phyloP scores from a whole-genome alignment of 805 yeast genomes.

The Metschnikowia bowlesiae region DNA sequence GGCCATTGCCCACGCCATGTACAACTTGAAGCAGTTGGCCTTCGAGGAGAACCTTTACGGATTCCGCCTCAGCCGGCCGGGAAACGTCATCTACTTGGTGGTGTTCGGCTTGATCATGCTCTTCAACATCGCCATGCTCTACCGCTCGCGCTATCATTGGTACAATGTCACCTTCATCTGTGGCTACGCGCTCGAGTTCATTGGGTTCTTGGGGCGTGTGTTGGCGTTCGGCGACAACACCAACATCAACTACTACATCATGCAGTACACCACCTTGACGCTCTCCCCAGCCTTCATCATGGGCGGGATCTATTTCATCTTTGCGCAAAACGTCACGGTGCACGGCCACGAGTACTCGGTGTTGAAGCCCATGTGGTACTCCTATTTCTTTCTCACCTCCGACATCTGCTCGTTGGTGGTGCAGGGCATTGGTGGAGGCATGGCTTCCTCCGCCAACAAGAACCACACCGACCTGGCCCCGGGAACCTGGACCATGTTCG shows the following conservation, averaged over 20 bases:
- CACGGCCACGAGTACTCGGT: constrained; percentile 36
- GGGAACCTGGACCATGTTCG: constrained; percentile 36
- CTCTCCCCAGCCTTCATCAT: constrained; percentile 41
- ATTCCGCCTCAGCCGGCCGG: constrained; percentile 23
- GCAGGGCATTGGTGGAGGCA: constrained; percentile 41
- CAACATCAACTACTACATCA: constrained; percentile 20
- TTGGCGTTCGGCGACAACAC: constrained; percentile 24
- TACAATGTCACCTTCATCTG: constrained; percentile 34
- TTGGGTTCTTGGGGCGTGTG: constrained; percentile 38
- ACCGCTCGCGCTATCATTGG: constrained; percentile 36
- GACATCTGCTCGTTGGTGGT: constrained; percentile 36
- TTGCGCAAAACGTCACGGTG: constrained; percentile 37
- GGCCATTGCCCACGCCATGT: constrained; percentile 17
- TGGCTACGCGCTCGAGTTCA: constrained; percentile 33
- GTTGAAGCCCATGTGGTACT: constrained; percentile 41
- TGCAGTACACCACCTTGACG: constrained; percentile 35
- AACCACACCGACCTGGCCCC: constrained; percentile 21
- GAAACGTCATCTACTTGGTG: constrained; percentile 29
- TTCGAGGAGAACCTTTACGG: constrained; percentile 27
- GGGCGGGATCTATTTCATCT: constrained; percentile 40
- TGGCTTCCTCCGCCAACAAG: constrained; percentile 25
- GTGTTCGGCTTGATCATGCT: constrained; percentile 23
- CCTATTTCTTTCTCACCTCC: constrained; percentile 36
- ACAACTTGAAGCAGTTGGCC: constrained; percentile 1
- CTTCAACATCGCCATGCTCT: constrained; percentile 25